Evolutionary conservation across 306 rosid species (phyloP).

Genomic region (Adenanthera pavonina): DNA sequence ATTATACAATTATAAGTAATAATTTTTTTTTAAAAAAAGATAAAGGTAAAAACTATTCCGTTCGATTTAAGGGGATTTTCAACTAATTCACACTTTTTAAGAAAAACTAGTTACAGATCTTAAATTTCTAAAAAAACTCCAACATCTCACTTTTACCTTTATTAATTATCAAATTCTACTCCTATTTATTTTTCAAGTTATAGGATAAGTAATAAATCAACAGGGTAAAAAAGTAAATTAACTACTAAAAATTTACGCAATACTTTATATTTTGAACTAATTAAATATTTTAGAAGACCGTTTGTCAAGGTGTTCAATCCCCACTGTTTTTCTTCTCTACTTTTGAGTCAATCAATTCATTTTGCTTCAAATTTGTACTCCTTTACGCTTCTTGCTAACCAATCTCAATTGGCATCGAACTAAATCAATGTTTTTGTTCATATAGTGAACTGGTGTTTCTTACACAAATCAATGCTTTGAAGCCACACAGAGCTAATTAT

Average conservation of each 20-base stretch:
- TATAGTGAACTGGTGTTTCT: slow-evolving; percentile 28
- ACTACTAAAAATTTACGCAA: slow-evolving; percentile 51
- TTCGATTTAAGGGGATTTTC: no score
- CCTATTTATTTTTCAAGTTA: neutral
- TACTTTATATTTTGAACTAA: no score
- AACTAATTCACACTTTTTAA: neutral
- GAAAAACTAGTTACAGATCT: no score
- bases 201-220: neutral
- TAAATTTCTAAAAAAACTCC: no score
- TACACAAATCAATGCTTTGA: slow-evolving; percentile 32
- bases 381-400: slow-evolving; percentile 41
- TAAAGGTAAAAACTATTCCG: neutral
- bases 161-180: no score
- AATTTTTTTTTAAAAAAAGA: neutral
- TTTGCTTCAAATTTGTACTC: neutral
- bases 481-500: slow-evolving; percentile 35
- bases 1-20: no score
- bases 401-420: slow-evolving; percentile 43
- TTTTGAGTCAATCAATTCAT: neutral
- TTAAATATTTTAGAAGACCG: slow-evolving; percentile 31
- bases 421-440: slow-evolving; percentile 26
- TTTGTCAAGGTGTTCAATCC: slow-evolving; percentile 50
- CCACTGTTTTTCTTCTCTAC: neutral
- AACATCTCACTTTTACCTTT: no score
- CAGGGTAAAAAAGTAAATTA: neutral